Evolutionary conservation across 2,329 filamentous ascomycete genomes (phyloP), one percentile per base, ranked within the genome.

Genomic region (Coleophoma eucalyptorum): DNA sequence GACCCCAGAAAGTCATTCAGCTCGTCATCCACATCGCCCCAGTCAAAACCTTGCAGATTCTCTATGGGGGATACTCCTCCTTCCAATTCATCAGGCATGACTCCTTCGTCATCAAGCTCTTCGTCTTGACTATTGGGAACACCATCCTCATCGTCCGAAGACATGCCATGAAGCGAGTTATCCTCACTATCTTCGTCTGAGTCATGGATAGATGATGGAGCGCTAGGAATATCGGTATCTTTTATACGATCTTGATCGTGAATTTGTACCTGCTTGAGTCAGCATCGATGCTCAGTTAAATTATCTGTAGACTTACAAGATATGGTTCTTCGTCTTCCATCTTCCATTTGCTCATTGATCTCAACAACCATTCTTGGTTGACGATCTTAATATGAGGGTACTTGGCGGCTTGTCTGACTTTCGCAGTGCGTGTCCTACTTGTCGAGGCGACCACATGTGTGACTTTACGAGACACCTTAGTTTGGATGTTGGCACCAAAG

Each of bases 371-470:
- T 61, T 90, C 84, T 48, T 91, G 88, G 59, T 87, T 91, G 44
- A 99, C 94, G 52, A 99, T 96, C 66, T 91, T 92, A 68, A 97
- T 89, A 47, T 83, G 82, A 0, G 87, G 77, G 50, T 90, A 87
- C 56, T 85, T 83, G 13, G 89, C 86, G 0, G 94, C 94, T 67
- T 92, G 87, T 44, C 89, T 86, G 41, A 97, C 90, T 70, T 99
- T 99, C 48, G 90, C 87, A 0, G 94, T 97, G 19, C 92, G 84
- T 32, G 87, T 87, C 20, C 87, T 78, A 15, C 81, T 77, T 16
- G 81, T 83, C 47, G 82, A 86, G 8, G 88, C 84, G 2, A 92
- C 86, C 5, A 92, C 78, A 66, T 92, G 89, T 0, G 88, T 91
- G 13, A 89, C 79, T 49, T 79, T 80, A 32, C 76, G 74, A 2